Percentiles rank a stretch among this genome's conserved stretches.
phyloP scores from a whole-genome alignment of 2,329 filamentous ascomycete species.

The Fulvia fulva region DNA sequence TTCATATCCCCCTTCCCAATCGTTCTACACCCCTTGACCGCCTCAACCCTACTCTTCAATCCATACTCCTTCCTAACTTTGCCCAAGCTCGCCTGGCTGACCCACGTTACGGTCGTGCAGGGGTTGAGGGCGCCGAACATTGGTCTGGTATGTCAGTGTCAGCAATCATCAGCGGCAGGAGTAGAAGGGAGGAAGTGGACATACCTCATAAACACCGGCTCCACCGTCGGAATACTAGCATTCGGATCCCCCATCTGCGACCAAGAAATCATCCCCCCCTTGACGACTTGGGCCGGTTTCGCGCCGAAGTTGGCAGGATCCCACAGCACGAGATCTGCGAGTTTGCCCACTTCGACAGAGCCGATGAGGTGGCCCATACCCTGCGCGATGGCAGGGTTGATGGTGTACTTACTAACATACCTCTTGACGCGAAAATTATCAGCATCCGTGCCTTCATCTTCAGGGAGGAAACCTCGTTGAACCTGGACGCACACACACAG shows the following conservation, averaged over 20 bases:
- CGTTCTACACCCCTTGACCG: slow-evolving; percentile 70
- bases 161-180: no score
- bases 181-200: no score
- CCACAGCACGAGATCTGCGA: slow-evolving; percentile 89
- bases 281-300: slow-evolving; percentile 77
- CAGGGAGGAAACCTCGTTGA: slow-evolving; percentile 70
- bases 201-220: slow-evolving; percentile 76
- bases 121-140: slow-evolving; percentile 75
- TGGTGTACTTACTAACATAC: slow-evolving; percentile 92
- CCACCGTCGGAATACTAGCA: slow-evolving; percentile 73
- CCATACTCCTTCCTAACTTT: slow-evolving; percentile 65
- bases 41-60: slow-evolving; percentile 73
- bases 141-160: no score
- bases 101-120: slow-evolving; percentile 69
- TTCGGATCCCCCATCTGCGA: slow-evolving; percentile 68
- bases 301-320: slow-evolving; percentile 78
- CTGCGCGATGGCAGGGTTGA: slow-evolving; percentile 89
- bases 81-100: slow-evolving; percentile 67
- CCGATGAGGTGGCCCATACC: slow-evolving; percentile 85
- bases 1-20: slow-evolving; percentile 87
- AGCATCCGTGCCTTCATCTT: slow-evolving; percentile 73
- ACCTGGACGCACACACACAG: no score
- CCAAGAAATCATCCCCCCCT: slow-evolving; percentile 80
- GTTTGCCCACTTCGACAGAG: slow-evolving; percentile 80
- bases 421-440: slow-evolving; percentile 92